Base-by-base conservation (phyloP, 208 protist genomes). In the Naegleria lovaniensis region DNA sequence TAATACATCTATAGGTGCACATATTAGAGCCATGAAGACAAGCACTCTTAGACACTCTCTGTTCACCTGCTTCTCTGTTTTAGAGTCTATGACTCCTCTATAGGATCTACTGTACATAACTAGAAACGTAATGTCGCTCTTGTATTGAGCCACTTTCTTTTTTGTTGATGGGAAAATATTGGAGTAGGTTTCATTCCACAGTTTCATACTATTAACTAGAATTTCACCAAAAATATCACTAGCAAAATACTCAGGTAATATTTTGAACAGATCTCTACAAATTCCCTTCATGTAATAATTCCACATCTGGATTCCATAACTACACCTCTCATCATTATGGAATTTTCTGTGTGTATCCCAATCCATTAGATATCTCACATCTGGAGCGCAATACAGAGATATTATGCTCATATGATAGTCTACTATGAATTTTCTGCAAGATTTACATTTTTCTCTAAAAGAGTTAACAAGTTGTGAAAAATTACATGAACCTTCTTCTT, bases 261-360 rank as follows among this genome's bases (percentile, higher is more conserved):
- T 13, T 48, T 85, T 85, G 39, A 85, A 48, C 0, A 85, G 29
- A 16, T 85, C 83, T 38, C 48, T 25, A 85, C 83, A 85, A 38
- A 43, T 48, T 16, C 36, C n/a, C 25, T 85, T 85, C 40, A 85
- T 85, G 41, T 85, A 48, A 19, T 85, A 85, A 48, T 85, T 38
- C 83, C 83, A 85, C 83, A 85, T 85, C 16, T 85, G 83, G 13
- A 85, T 43, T 48, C 83, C 83, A 48, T 85, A 85, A 85, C 39
- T 51, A 85, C 83, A 85, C 15, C 83, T 39, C 11, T 48, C 40
- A 29, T 85, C 40, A 48, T 85, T 85, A 9, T 33, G 11, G n/a
- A 85, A 85, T n/a, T 39, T 39, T 48, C 38, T 85, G 15, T 39
- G n/a, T 43, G 83, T 38, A 25, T 85, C 83, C 83, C 83, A 85